A percentile compares a stretch with the other conserved stretches of the same genome.
These are phyloP conservation scores for maize (Zea mays) DNA, from an alignment of 176 grass and related monocot genomes.

Conservation along the genomic window Zm-B73-REFERENCE-NAM-5.0 NC_050100.1:147040001-147040500, in stretches of 20 bases:
- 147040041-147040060: too few species aligned
- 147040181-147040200: neutral
- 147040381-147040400: neutral
- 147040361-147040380: neutral
- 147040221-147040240: neutral
- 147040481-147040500: neutral
- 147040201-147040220: too few species aligned
- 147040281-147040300: slow-evolving; percentile 5
- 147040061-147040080: too few species aligned
- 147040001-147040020: too few species aligned
- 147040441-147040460: neutral
- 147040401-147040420: neutral
- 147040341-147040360: neutral
- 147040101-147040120: too few species aligned
- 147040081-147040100: too few species aligned
- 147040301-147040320: neutral
- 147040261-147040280: slow-evolving; percentile 15
- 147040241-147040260: neutral
- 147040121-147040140: too few species aligned
- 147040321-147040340: neutral
- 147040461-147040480: neutral
- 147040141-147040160: too few species aligned
- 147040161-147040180: neutral
- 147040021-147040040: too few species aligned
- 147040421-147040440: neutral